Base-by-base conservation (phyloP, 352 stramenopile species). In the Phytophthora sp. region DNA sequence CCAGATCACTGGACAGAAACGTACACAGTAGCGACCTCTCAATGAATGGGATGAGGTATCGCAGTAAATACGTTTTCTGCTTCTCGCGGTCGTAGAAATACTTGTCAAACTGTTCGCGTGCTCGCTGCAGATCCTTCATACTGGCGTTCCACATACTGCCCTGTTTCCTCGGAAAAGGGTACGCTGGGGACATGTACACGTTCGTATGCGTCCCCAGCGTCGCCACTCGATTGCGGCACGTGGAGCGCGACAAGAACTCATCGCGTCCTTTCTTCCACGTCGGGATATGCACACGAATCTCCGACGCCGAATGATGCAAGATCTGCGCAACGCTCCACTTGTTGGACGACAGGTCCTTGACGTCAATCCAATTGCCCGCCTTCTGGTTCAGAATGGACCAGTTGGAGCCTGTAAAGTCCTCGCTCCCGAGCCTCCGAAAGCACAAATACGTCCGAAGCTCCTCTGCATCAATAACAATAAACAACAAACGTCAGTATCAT, bases 261-360 rank as follows among this genome's bases (percentile, higher is more conserved):
- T 96, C 86, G 12, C 81, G 79, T 12, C 74, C 79, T 58, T 88
- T 90, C 11, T 69, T 69, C 84, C 86, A 95, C 27, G 73, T 88
- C 12, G 77, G 66, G 26, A 95, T 73, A 42, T 89, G 74, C 29
- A 95, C 75, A 6, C 86, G 84, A 53, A 91, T 89, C 67, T 94
- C 84, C 9, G 75, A 77, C 2, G 72, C 45, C 31, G 80, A 84
- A 12, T 90, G 74, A 20, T 79, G 67, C 49, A 93, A 58, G 55
- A 96, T 90, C 69, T 94, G 86, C 8, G 69, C 86, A 20, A 94
- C 77, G 39, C 69, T 77, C 88, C 88, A 96, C 35, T 87, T 86
- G 42, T 85, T 89, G 24, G 82, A 87, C 45, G 80, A 88, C 45
- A 88, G 24, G 29, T 96, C 88, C 24, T 87, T 84, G 2, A 96